phyloP scores from a whole-genome alignment of 2,329 filamentous ascomycete species.

The Arthrinium phaeospermum region DNA sequence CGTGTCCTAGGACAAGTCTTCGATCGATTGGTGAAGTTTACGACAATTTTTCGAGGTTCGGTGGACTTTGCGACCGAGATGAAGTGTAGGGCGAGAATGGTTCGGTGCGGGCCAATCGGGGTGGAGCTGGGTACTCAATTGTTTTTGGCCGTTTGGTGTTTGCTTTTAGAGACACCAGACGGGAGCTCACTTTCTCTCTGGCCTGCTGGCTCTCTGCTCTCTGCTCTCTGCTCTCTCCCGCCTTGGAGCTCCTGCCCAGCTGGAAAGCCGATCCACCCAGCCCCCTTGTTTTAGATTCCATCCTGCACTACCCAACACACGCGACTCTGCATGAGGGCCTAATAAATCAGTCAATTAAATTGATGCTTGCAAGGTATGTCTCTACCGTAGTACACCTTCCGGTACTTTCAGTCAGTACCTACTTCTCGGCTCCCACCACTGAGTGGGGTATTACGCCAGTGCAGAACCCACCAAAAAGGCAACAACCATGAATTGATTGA shows the following conservation, averaged over 20 bases:
- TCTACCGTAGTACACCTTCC: neutral
- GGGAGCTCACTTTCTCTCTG: neutral
- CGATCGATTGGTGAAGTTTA: neutral
- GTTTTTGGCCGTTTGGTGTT: neutral
- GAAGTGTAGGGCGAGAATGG: neutral
- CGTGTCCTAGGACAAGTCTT: neutral
- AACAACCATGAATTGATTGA: neutral
- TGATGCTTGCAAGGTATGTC: neutral
- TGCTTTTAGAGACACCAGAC: neutral
- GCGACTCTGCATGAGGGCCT: conserved; percentile 2
- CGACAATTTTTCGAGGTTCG: neutral
- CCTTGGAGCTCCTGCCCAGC: conserved; percentile 4
- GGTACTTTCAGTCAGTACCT: neutral
- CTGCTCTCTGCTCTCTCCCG: neutral
- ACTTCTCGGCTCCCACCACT: neutral
- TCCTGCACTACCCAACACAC: neutral
- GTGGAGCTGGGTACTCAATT: conserved; percentile 11
- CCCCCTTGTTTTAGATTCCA: conserved; percentile 17
- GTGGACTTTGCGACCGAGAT: conserved; percentile 7
- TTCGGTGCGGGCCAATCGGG: neutral
- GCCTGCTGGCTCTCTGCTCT: neutral
- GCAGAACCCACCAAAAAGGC: neutral
- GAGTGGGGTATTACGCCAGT: neutral
- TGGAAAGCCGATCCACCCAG: neutral
- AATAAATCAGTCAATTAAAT: neutral